These are phyloP conservation scores for Scheffersomyces stipitis DNA, from an alignment of 805 yeast genomes.

Conservation along the genomic window DNA sequence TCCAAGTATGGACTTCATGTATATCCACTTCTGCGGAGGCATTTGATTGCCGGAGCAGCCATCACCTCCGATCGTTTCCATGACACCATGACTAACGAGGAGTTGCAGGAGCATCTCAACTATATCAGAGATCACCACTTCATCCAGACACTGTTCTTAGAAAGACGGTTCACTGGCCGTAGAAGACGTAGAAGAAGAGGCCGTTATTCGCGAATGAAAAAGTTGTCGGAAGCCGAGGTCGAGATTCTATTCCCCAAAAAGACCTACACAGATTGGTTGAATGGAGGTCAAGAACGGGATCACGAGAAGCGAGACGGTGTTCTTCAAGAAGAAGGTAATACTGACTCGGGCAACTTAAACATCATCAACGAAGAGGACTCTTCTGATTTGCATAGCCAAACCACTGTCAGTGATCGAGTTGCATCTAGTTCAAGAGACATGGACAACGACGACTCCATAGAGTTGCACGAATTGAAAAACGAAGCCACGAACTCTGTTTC, in stretches of 20 bases:
- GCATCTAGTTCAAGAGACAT: conserved; percentile 1
- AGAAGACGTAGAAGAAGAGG: conserved; percentile 41
- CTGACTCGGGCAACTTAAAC: background rate
- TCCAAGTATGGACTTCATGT: conserved; percentile 55
- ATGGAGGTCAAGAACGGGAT: conserved; percentile 59
- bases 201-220: conserved; percentile 47
- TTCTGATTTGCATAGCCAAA: background rate
- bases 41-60: conserved; percentile 12
- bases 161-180: conserved; percentile 3
- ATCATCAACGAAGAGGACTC: background rate
- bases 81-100: conserved; percentile 12
- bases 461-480: conserved; percentile 2
- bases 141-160: conserved; percentile 8
- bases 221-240: conserved; percentile 56
- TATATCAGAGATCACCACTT: conserved; percentile 33
- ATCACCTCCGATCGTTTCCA: background rate
- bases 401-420: too few relatives aligned
- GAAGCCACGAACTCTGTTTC: background rate
- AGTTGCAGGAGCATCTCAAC: conserved; percentile 35
- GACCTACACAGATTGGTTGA: conserved; percentile 59
- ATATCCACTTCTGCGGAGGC: conserved; percentile 33
- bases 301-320: conserved; percentile 43
- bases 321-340: conserved; percentile 35
- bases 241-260: conserved; percentile 58
- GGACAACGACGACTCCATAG: conserved; percentile 2